These are phyloP conservation scores for Cladobotryum protrusum DNA, from an alignment of 2,329 filamentous ascomycete species.

Conservation along the genomic window DNA sequence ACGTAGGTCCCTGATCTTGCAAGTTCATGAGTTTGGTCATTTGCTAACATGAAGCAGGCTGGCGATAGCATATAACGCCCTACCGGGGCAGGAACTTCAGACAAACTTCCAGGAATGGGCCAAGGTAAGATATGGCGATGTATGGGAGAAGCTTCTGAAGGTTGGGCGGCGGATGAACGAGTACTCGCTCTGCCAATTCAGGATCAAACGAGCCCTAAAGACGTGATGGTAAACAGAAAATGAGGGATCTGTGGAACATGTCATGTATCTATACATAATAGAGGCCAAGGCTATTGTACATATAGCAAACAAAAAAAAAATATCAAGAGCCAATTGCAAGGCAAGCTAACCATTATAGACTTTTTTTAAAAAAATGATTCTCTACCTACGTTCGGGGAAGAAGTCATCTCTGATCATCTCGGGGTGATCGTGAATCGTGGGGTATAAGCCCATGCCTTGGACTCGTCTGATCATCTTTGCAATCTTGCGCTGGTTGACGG, in stretches of 20 bases:
- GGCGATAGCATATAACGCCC: constrained; percentile 68
- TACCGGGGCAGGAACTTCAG: constrained; percentile 60
- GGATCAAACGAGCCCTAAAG: constrained; percentile 41
- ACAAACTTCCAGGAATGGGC: constrained; percentile 70
- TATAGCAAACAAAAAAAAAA: constrained; percentile 12
- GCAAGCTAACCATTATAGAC: not conserved
- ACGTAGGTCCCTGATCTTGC: constrained; percentile 52
- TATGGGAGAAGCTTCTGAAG: constrained; percentile 61
- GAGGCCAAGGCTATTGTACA: constrained; percentile 32
- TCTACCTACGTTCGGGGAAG: constrained; percentile 19
- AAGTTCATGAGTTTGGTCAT: not conserved
- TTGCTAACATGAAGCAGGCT: constrained; percentile 45
- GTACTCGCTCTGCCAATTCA: constrained; percentile 43
- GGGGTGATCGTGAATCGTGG: constrained; percentile 83
- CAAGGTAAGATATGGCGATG: constrained; percentile 55
- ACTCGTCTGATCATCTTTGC: constrained; percentile 87
- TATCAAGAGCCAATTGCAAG: constrained; percentile 1
- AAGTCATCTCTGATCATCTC: constrained; percentile 57
- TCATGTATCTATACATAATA: constrained; percentile 30
- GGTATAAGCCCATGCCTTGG: constrained; percentile 86
- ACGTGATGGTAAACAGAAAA: constrained; percentile 32
- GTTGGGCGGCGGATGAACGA: constrained; percentile 41
- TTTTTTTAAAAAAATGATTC: not conserved
- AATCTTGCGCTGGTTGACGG: constrained; percentile 87
- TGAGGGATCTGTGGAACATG: constrained; percentile 12